phyloP scores from a whole-genome alignment of 306 rosid species.

The Cucurbita argyrosperma region DNA sequence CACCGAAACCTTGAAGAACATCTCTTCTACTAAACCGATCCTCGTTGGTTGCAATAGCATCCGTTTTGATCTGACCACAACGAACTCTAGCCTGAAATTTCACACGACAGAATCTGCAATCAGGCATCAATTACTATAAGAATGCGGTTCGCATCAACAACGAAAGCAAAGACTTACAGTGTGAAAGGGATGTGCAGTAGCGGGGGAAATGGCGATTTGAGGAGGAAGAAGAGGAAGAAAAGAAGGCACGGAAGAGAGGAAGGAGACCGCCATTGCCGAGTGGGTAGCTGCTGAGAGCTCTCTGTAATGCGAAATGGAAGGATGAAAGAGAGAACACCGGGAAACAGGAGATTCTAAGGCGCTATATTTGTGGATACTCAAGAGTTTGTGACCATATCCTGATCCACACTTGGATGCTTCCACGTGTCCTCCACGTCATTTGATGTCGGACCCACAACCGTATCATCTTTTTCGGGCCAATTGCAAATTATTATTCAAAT shows the following conservation, averaged over 20 bases:
- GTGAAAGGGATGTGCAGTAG: conserved; percentile 23
- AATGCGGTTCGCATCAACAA: background rate
- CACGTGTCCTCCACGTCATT: background rate
- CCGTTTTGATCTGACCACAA: conserved; percentile 30
- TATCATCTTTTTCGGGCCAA: too few relatives aligned
- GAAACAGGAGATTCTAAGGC: background rate
- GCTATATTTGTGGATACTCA: conserved; percentile 6
- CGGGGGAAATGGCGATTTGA: conserved; percentile 2
- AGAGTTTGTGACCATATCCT: conserved; percentile 2
- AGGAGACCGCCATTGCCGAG: background rate
- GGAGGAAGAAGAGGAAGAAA: background rate
- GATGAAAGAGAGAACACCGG: background rate
- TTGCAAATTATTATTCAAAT: too few relatives aligned
- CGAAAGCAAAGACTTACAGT: conserved; percentile 29
- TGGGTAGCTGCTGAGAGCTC: background rate
- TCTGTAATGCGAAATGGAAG: background rate
- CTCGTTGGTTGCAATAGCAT: conserved; percentile 19
- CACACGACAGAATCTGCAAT: background rate
- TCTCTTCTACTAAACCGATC: conserved; percentile 26
- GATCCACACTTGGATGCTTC: background rate
- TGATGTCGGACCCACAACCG: background rate
- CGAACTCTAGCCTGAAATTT: conserved; percentile 34
- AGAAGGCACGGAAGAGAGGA: background rate
- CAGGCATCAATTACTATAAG: background rate
- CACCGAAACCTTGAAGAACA: conserved; percentile 53